Base-by-base conservation (phyloP, 371 early-diverging fungal species). In the Zopfochytrium polystomum region DNA sequence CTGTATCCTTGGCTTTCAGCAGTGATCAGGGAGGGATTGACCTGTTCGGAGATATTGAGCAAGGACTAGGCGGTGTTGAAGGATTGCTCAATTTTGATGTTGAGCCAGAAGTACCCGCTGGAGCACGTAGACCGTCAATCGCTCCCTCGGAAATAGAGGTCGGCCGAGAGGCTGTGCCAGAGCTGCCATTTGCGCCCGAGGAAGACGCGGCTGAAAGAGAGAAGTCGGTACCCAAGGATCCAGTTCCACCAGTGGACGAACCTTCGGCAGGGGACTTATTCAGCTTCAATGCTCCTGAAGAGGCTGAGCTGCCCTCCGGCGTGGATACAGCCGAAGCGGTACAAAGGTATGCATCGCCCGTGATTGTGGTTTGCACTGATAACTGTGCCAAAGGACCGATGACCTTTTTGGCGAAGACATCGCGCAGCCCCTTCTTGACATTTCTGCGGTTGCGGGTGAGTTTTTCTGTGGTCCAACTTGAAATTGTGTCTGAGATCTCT, bases 101-200 rank as follows among this genome's bases (percentile, higher is more conserved):
- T 31, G 55, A 47, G n/a, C n/a, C 47, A 7, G 25, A 47, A 13
- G 18, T 11, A 7, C n/a, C 25, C 7, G 25, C 7, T 47, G 9
- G 7, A 22, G 22, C 13, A 7, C 47, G 25, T 7, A 7, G 47
- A 47, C n/a, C 25, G 11, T 47, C 47, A 23, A n/a, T 47, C 25
- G 25, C n/a, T 18, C 18, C 22, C 1, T 9, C 71, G 13, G 84
- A 80, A 43, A 72, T 84, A 52, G 81, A 81, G 58, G 76, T 80
- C 2, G 81, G 77, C 34, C 79, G 83, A 65, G 77, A 76, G 34
- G 77, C 77, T 23, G 74, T 61, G 5, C 61, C 64, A 3, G 65
- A 70, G 42, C 68, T 62, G 2, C 57, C 62, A 20, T 65, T 63
- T 38, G 52, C 58, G 15, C 64, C 58, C 9, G 52, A 57, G 38